Percentiles rank a stretch among this genome's conserved stretches.
Evolutionary conservation across 306 rosid genomes (phyloP).

Genomic region (Gastrolobium villosum): DNA sequence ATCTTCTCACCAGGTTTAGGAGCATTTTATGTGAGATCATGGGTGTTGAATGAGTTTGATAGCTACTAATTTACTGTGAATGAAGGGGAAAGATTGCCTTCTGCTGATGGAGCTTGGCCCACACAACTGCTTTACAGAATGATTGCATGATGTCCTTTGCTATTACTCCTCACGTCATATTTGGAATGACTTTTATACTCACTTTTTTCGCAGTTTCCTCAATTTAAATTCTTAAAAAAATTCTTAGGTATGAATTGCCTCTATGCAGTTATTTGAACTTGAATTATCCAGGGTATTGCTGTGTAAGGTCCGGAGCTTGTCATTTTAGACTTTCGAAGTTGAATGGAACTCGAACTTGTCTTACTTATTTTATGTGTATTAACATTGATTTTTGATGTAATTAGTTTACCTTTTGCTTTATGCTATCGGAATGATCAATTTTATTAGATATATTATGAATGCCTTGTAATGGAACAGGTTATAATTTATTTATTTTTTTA

Average conservation of each 20-base stretch:
- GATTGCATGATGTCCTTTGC: constrained; percentile 27
- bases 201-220: background rate
- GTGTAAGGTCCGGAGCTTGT: background rate
- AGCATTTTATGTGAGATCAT: constrained; percentile 39
- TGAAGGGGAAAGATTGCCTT: constrained; percentile 38
- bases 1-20: constrained; percentile 38
- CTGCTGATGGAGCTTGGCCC: constrained; percentile 42
- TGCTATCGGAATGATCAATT: background rate
- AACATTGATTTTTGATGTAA: background rate
- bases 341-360: background rate
- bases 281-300: background rate
- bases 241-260: constrained; percentile 28
- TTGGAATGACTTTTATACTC: constrained; percentile 22
- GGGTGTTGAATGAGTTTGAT: constrained; percentile 46
- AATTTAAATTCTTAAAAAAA: constrained; percentile 30
- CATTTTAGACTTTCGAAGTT: constrained; percentile 12
- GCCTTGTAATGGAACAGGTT: background rate
- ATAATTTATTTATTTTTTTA: background rate
- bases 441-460: background rate
- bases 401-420: background rate
- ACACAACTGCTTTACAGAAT: constrained; percentile 24
- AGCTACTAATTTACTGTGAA: constrained; percentile 37
- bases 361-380: background rate
- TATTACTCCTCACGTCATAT: constrained; percentile 19
- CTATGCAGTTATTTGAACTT: constrained; percentile 17